Evolutionary conservation across 2,329 filamentous ascomycete species (phyloP), one percentile per base, ranked within the genome.

Genomic region (Geosmithia morbida): DNA sequence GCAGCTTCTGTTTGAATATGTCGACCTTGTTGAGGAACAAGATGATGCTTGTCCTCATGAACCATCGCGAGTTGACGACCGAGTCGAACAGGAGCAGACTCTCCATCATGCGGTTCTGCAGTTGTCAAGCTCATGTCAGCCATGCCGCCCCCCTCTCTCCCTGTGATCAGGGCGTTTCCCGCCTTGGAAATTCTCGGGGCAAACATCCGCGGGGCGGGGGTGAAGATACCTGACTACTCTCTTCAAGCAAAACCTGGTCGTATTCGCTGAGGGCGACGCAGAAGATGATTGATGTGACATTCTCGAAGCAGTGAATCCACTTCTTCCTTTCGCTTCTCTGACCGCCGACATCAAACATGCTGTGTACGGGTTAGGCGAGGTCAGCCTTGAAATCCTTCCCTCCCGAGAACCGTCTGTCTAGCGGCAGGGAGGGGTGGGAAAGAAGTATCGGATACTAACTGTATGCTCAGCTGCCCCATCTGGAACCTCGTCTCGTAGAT

Each of bases 301-400:
- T 97, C 66, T 98, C 92, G 65, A 98, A 98, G 70, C 92, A 98
- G 68, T 98, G 92, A 61, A 98, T 98, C 92, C 92, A 98, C 70
- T 98, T 98, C 73, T 98, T 98, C 52, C 92, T 79, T 67, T 98
- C 92, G 64, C 90, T 97, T 61, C 92, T 75, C 67, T 98, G 92
- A 20, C 92, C 92, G 52, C 92, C 92, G 4, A 98, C 92, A 64
- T 98, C 92, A 61, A 98, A 98, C 92, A 98, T 98, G 70, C 90
- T 97, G 60, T 20, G 47, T 41, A 45, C 13, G 39, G 2, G 51
- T 61, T 43, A 62, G 58, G 44, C 46, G 46, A 43, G 37, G 44
- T 41, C 13, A 45, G 14, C 13, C 3, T 37, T 37, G 3, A 11
- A 11, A 11, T 37, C 13, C 13, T 37, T 6, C 3, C 13, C 14